These are phyloP conservation scores for Pyrenochaeta sp. DNA, from an alignment of 2,329 filamentous ascomycete genomes.

Conservation along the genomic window DNA sequence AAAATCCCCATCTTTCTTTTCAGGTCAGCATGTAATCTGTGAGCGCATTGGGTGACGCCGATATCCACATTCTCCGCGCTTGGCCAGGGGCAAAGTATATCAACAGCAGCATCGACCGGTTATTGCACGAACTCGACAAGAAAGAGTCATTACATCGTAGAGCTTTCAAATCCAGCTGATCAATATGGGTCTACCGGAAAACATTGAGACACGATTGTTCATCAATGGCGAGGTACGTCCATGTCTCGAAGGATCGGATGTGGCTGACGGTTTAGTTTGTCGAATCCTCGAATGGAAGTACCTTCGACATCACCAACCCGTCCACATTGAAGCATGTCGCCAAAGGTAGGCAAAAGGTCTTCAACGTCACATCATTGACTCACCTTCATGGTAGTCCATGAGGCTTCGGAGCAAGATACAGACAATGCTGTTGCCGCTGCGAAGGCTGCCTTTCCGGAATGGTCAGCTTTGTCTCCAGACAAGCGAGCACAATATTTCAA, in stretches of 20 bases:
- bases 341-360: slow-evolving; percentile 63
- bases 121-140: no score
- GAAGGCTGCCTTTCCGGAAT: slow-evolving; percentile 74
- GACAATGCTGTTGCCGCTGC: slow-evolving; percentile 73
- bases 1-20: background rate
- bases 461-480: slow-evolving; percentile 60
- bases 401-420: slow-evolving; percentile 60
- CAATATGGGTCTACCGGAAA: slow-evolving; percentile 36
- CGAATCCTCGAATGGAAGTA: slow-evolving; percentile 43
- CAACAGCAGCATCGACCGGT: background rate
- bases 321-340: slow-evolving; percentile 84
- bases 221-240: slow-evolving; percentile 43
- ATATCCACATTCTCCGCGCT: no score
- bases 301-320: slow-evolving; percentile 76
- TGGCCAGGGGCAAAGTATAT: background rate
- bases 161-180: no score
- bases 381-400: slow-evolving; percentile 46
- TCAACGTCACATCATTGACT: background rate
- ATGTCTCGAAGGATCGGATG: background rate
- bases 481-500: slow-evolving; percentile 39
- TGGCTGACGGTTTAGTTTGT: slow-evolving; percentile 30
- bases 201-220: slow-evolving; percentile 44
- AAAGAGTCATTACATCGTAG: no score
- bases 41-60: background rate
- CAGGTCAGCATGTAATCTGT: background rate